Evolutionary conservation across 2,329 filamentous ascomycete species (phyloP).

Genomic region (Diaporthe humulicola): DNA sequence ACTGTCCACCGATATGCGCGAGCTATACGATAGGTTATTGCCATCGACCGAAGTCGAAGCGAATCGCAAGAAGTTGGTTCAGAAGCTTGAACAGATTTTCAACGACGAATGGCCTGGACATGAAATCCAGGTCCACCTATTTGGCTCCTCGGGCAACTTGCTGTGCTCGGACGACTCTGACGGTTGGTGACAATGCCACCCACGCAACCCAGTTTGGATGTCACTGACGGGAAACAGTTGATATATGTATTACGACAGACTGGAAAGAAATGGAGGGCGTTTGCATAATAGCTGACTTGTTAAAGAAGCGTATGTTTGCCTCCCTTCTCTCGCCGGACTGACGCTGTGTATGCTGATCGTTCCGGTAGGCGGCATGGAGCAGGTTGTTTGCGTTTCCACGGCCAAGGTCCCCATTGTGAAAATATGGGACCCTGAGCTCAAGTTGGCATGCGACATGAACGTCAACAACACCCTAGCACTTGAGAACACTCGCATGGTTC

Average conservation of each 20-base stretch:
- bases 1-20: constrained; percentile 85
- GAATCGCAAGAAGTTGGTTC: constrained; percentile 81
- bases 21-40: constrained; percentile 86
- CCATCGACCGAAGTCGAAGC: constrained; percentile 84
- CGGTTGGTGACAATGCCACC: constrained; percentile 68
- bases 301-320: constrained; percentile 80
- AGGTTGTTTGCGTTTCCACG: constrained; percentile 92
- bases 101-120: constrained; percentile 93
- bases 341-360: constrained; percentile 21
- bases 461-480: constrained; percentile 97
- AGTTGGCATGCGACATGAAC: constrained; percentile 96
- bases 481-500: constrained; percentile 98
- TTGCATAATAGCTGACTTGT: constrained; percentile 88
- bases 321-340: not conserved
- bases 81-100: constrained; percentile 88
- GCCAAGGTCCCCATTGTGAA: constrained; percentile 99
- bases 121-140: constrained; percentile 90
- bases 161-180: constrained; percentile 97
- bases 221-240: constrained; percentile 72
- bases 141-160: constrained; percentile 97
- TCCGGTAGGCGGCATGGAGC: constrained; percentile 90
- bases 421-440: constrained; percentile 95
- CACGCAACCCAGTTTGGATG: not conserved
- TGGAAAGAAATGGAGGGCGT: constrained; percentile 91
- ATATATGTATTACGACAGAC: constrained; percentile 95